Evolutionary conservation across 768 basidiomycete genomes (phyloP).

Genomic region (Epithele typhae): DNA sequence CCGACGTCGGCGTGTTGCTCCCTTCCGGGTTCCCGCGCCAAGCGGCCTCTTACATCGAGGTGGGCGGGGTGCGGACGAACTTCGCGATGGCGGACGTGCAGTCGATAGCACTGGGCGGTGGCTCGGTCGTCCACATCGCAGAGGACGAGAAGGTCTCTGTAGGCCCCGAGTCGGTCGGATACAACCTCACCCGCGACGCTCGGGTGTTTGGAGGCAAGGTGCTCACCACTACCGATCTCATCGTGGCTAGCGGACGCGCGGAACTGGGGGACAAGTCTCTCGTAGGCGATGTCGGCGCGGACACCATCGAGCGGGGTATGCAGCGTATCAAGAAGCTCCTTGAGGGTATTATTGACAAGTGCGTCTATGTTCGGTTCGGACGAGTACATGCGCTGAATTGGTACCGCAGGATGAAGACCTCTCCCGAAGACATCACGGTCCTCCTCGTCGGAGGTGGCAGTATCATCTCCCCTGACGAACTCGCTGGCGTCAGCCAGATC

Average conservation of each 20-base stretch:
- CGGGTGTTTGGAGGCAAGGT: conserved; percentile 51
- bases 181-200: conserved; percentile 44
- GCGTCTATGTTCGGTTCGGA: neutral
- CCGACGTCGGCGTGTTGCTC: conserved; percentile 59
- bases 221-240: conserved; percentile 59
- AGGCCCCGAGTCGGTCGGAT: conserved; percentile 65
- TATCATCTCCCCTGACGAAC: conserved; percentile 47
- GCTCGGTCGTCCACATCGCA: conserved; percentile 43
- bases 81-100: conserved; percentile 57
- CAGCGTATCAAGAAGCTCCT: conserved; percentile 37
- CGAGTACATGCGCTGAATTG: too few relatives aligned
- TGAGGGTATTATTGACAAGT: conserved; percentile 47
- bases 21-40: conserved; percentile 59
- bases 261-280: conserved; percentile 24
- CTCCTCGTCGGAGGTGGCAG: conserved; percentile 66
- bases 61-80: conserved; percentile 58
- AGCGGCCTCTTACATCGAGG: conserved; percentile 57
- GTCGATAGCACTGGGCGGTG: conserved; percentile 62
- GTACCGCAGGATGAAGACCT: conserved; percentile 52
- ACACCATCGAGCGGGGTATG: conserved; percentile 30
- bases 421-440: conserved; percentile 49
- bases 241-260: conserved; percentile 35
- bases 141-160: conserved; percentile 37
- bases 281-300: conserved; percentile 18
- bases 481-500: conserved; percentile 51